Evolutionary conservation across 1,284 basidiomycete genomes (phyloP), one percentile per base, ranked within the genome.

Genomic region (Ceratobasidium theobromae): DNA sequence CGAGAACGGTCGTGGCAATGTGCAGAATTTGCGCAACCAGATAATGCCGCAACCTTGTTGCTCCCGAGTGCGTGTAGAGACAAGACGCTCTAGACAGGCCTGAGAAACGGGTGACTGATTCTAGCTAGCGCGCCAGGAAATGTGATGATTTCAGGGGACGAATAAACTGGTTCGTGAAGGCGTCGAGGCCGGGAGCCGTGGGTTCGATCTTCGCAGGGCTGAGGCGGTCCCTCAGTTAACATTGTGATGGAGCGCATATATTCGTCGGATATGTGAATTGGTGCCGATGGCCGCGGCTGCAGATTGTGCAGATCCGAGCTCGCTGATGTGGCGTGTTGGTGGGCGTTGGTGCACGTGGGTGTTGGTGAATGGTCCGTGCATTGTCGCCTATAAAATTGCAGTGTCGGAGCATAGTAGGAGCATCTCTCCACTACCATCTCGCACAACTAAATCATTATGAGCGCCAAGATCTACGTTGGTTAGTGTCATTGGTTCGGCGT

Each of bases 381-480:
- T 54, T n/a, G 28, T 3, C n/a, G 43, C 4, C 4, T 58, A 58
- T 58, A 58, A 58, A 58, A 32, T 58, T 58, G 55, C 55, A 33
- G 9, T 12, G 28, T 28, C 23, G 14, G 18, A 12, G 12, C 9
- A n/a, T 23, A n/a, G 2, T 1, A 3, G 12, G 16, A 14, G 1
- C 27, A 45, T 48, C 23, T 27, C 12, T 2, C 40, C 40, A 45
- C 55, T 43, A 46, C 43, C 3, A 30, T n/a, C 43, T n/a, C 14
- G n/a, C 53, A 38, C 4, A 55, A 41, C 21, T 40, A 28, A 46
- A 58, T 6, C 51, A 53, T 23, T 9, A 67, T 65, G 62, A 27
- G 43, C 2, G 30, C 62, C 25, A 43, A 33, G 52, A 57, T 68
- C 8, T 68, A 68, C 55, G 64, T 68, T 23, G 67, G 67, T 68